Conservation (phyloP, 2,329 filamentous ascomycete genomes). For the Stachybotrys chlorohalonatus region DNA sequence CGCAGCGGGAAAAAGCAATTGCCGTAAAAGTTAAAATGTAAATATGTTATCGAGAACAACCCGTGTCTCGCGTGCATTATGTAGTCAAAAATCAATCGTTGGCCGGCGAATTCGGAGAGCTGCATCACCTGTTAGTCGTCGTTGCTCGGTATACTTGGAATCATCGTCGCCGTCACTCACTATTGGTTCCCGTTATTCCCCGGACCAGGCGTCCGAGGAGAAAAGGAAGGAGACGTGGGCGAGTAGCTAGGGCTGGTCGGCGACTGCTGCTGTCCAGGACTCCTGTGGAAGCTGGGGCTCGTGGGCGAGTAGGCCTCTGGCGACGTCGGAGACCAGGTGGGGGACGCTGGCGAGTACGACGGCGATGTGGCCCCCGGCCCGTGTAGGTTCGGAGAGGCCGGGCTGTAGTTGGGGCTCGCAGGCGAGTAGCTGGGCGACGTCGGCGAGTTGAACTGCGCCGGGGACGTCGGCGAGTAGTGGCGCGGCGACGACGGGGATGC, state of each 20-base stretch:
- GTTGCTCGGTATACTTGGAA: background rate
- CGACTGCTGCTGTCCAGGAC: constrained; percentile 45
- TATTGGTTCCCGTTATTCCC: constrained; percentile 33
- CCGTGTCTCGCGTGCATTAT: constrained; percentile 24
- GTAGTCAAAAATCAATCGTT: constrained; percentile 27
- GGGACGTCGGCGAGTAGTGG: constrained; percentile 63
- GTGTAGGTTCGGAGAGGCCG: constrained; percentile 51
- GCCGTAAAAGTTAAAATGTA: constrained; percentile 5
- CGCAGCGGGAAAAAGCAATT: constrained; percentile 8
- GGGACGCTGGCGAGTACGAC: constrained; percentile 62
- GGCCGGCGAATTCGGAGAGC: constrained; percentile 35
- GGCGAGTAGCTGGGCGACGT: constrained; percentile 67
- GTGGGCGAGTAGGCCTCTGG: constrained; percentile 55
- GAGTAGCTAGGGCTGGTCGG: constrained; percentile 67
- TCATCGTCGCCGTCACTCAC: constrained; percentile 14
- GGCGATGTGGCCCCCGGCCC: constrained; percentile 39
- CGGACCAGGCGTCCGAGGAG: constrained; percentile 35
- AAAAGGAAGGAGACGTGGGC: constrained; percentile 44
- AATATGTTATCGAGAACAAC: constrained; percentile 11
- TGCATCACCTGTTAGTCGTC: constrained; percentile 15
- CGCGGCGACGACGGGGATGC: constrained; percentile 48
- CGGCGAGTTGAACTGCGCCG: constrained; percentile 62
- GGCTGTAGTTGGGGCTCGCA: constrained; percentile 62
- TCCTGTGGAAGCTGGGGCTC: constrained; percentile 50
- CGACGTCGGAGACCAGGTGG: constrained; percentile 72